These are phyloP conservation scores for Austroboletus novae-zelandiae DNA, from an alignment of 1,284 basidiomycete genomes.

Conservation along the genomic window DNA sequence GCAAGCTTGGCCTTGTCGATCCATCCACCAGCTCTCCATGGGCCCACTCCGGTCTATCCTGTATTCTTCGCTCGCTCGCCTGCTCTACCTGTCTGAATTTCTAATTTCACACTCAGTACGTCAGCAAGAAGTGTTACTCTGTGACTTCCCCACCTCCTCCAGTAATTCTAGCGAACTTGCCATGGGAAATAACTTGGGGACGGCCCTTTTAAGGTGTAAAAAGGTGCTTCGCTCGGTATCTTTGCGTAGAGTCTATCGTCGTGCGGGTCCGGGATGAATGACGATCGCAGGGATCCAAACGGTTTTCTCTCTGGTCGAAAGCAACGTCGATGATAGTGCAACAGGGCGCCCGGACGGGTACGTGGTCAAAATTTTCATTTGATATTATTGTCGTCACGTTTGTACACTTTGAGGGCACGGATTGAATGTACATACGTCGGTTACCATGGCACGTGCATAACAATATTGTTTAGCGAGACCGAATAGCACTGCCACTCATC, in stretches of 20 bases:
- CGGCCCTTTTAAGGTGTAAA: neutral
- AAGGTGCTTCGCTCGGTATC: neutral
- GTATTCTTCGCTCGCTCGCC: constrained; percentile 47
- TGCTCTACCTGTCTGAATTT: constrained; percentile 55
- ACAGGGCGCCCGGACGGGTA: neutral
- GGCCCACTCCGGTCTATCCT: constrained; percentile 29
- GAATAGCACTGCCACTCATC: neutral
- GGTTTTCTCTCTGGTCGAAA: neutral
- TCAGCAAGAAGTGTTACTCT: neutral
- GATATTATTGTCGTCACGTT: neutral
- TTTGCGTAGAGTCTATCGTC: neutral
- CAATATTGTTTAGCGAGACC: neutral
- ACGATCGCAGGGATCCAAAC: neutral
- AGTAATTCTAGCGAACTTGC: constrained; percentile 35
- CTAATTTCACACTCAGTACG: constrained; percentile 29
- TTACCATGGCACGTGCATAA: neutral
- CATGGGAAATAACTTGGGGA: constrained; percentile 13
- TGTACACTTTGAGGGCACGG: neutral
- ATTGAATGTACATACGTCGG: neutral
- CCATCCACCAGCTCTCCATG: constrained; percentile 18
- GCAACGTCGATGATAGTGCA: neutral
- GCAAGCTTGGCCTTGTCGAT: constrained; percentile 23
- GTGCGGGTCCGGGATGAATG: neutral
- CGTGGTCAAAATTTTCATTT: neutral
- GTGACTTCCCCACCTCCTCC: constrained; percentile 37